Evolutionary conservation across 768 basidiomycete species (phyloP), one percentile per base, ranked within the genome.

Genomic region (Lactarius psammicola): DNA sequence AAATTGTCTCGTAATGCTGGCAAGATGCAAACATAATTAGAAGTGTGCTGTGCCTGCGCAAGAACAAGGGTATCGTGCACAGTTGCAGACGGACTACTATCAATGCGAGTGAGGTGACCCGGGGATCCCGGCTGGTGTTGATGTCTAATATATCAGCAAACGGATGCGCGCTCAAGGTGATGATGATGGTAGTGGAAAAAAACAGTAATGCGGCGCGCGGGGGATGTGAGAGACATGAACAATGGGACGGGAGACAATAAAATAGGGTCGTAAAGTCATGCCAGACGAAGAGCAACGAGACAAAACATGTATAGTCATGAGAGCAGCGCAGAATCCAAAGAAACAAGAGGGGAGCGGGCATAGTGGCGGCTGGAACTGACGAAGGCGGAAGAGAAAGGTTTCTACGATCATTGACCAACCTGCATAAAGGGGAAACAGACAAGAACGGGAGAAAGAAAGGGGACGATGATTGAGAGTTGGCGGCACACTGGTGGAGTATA

Each of bases 1-100:
- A 81, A 79, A 84, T 79, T 84, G 83, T 84, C 84, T 85, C 84
- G 85, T 85, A 73, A 81, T 82, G 76, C 77, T 77, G 76, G 74
- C 65, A 68, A 76, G 76, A 76, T 76, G 57, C 60, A 40, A 60
- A 63, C 66, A 59, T 56, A 69, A 68, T 70, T 64, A 69, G 66
- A 68, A 69, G 62, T 71, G 59, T 82, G 81, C 82, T 80, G 79
- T 79, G 78, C 76, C 68, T 72, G 70, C 70, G 63, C 65, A 66
- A 68, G 73, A 68, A 68, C 74, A 74, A 73, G 77, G 75, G 77
- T 76, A 73, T 75, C 78, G 78, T 74, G 75, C 77, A 75, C 78
- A 74, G 76, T 81, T 79, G 42, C 66, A 59, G 79, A 78, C 75
- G 77, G 75, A 78, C 70, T 64, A 68, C 61, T 71, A 68, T 40